These are phyloP conservation scores for Ustilago esculenta DNA, from an alignment of 1,284 basidiomycete genomes.

Conservation along the genomic window DNA sequence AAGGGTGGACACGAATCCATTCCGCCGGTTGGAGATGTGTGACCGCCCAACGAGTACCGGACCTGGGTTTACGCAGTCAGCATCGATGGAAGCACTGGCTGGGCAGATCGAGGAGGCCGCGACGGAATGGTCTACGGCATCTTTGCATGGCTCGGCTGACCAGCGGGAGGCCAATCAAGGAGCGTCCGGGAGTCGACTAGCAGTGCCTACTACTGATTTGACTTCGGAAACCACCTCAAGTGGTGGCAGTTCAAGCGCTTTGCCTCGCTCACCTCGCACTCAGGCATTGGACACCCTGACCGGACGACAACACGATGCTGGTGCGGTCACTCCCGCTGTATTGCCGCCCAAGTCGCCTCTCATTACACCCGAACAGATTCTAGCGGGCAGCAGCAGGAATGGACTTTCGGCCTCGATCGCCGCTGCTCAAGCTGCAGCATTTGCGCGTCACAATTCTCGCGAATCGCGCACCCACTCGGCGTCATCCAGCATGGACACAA, in stretches of 20 bases:
- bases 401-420: slow-evolving; percentile 39
- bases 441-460: slow-evolving; percentile 20
- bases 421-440: slow-evolving; percentile 44
- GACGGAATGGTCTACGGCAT: slow-evolving; percentile 11
- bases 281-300: slow-evolving; percentile 44
- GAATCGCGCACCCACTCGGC: slow-evolving; percentile 5
- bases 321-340: slow-evolving; percentile 10
- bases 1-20: slow-evolving; percentile 6
- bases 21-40: not conserved
- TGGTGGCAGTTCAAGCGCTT: not conserved
- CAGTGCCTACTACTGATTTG: slow-evolving; percentile 1
- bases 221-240: too few species aligned
- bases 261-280: slow-evolving; percentile 37
- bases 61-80: not conserved
- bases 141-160: not conserved
- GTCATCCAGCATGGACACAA: slow-evolving; percentile 9
- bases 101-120: slow-evolving; percentile 32
- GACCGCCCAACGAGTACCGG: not conserved
- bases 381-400: slow-evolving; percentile 16
- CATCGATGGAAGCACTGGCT: slow-evolving; percentile 25
- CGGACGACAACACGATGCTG: slow-evolving; percentile 9
- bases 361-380: slow-evolving; percentile 38
- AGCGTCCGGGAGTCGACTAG: not conserved
- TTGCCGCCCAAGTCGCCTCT: slow-evolving; percentile 40
- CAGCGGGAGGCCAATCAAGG: not conserved